These are phyloP conservation scores for Aspergillus sparsus DNA, from an alignment of 495 filamentous ascomycete species.

Conservation along the genomic window DNA sequence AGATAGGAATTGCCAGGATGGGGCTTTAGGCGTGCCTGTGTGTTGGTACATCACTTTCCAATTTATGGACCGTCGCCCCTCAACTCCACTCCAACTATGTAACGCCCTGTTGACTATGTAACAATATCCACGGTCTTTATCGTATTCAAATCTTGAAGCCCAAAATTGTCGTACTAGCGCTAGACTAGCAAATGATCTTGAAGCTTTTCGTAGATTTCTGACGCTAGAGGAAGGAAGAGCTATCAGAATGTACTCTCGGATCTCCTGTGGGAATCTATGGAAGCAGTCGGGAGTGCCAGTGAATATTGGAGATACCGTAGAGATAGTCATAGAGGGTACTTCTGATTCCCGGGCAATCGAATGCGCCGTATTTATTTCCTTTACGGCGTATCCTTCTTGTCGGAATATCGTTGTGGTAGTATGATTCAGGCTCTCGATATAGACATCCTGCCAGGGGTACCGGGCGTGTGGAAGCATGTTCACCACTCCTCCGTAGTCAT, in stretches of 20 bases:
- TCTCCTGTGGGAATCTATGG: slow-evolving; percentile 8
- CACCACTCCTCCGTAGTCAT: slow-evolving; percentile 15
- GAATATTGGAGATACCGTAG: slow-evolving; percentile 3
- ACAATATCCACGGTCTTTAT: slow-evolving; percentile 12
- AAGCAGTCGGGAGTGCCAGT: slow-evolving; percentile 7
- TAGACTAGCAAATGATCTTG: slow-evolving; percentile 15
- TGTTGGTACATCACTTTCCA: slow-evolving; percentile 17
- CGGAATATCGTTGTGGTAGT: not conserved
- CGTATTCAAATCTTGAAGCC: slow-evolving; percentile 13
- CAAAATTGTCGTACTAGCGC: slow-evolving; percentile 10
- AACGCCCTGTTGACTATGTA: slow-evolving; percentile 2
- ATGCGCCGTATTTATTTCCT: not conserved
- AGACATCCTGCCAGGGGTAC: slow-evolving; percentile 17
- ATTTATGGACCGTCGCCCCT: not conserved
- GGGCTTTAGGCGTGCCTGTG: not conserved
- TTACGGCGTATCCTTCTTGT: not conserved
- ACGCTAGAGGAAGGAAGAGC: slow-evolving; percentile 7
- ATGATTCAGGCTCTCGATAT: not conserved
- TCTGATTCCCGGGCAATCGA: not conserved
- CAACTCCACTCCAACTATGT: not conserved
- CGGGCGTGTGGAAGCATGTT: slow-evolving; percentile 1
- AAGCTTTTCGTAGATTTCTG: slow-evolving; percentile 1
- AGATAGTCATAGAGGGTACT: slow-evolving; percentile 5
- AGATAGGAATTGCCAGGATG: slow-evolving; percentile 1
- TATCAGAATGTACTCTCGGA: slow-evolving; percentile 14